phyloP scores from a whole-genome alignment of 2,329 filamentous ascomycete species.

The Monilinia polystroma region DNA sequence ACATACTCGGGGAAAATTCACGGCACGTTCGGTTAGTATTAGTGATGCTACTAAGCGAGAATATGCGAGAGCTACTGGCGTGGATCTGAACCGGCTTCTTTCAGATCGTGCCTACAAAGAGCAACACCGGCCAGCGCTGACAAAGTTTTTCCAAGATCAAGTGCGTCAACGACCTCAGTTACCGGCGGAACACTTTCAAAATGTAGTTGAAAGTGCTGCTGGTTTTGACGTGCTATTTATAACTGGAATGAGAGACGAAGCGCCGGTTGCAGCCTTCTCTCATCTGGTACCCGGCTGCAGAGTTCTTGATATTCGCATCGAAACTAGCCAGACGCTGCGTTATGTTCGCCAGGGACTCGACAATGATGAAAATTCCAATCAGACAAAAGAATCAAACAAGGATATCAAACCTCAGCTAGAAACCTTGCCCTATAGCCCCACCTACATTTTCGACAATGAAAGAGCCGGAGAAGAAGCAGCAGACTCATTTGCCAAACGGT shows the following conservation, averaged over 20 bases:
- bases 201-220: slow-evolving; percentile 44
- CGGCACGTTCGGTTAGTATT: slow-evolving; percentile 51
- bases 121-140: slow-evolving; percentile 54
- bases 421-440: slow-evolving; percentile 43
- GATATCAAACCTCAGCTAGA: slow-evolving; percentile 31
- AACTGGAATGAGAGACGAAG: slow-evolving; percentile 53
- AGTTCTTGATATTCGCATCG: slow-evolving; percentile 54
- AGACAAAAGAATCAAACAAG: slow-evolving; percentile 24
- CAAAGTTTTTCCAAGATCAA: slow-evolving; percentile 51
- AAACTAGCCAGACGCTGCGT: slow-evolving; percentile 44
- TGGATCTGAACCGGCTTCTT: slow-evolving; percentile 50
- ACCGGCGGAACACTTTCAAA: slow-evolving; percentile 46
- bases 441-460: slow-evolving; percentile 53
- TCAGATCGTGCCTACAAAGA: slow-evolving; percentile 61
- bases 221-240: slow-evolving; percentile 57
- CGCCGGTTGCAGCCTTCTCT: slow-evolving; percentile 54
- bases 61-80: slow-evolving; percentile 52
- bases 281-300: slow-evolving; percentile 53
- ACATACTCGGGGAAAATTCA: slow-evolving; percentile 37
- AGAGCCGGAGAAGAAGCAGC: slow-evolving; percentile 43
- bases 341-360: slow-evolving; percentile 41
- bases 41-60: slow-evolving; percentile 57
- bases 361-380: slow-evolving; percentile 22
- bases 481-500: slow-evolving; percentile 46
- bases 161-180: slow-evolving; percentile 46